Base-by-base conservation (phyloP, 768 basidiomycete genomes). In the Pisolithus tinctorius region DNA sequence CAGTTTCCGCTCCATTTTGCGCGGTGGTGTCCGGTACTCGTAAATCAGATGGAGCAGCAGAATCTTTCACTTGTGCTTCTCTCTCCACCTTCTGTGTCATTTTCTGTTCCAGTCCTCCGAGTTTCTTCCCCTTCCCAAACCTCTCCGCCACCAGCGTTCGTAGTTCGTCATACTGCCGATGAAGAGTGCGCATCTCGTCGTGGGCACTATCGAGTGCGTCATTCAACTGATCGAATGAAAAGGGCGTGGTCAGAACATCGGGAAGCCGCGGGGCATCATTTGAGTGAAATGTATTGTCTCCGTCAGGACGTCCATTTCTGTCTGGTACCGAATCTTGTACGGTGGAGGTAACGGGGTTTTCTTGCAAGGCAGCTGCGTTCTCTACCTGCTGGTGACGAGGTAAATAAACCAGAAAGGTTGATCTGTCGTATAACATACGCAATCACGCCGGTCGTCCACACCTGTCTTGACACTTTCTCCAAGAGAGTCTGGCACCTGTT, bases 171-270 rank as follows among this genome's bases (percentile, higher is more conserved):
- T 65, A 67, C 49, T 52, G 53, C 23, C 47, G 55, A 13, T 61
- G 65, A 26, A 67, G 65, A 9, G 57, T 39, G 4, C 23, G 37
- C 11, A 69, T 61, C 47, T 67, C 67, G 13, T 58, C 56, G 1
- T 56, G 58, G 1, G 63, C 65, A 42, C 38, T 51, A 11, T 51
- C 53, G 25, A 67, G 58, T 1, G 59, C 67, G 13, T 48, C 31
- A 14, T 65, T 63, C 51, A 67, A 9, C 5, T 67, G 52, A 8
- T 61, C 57, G 9, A 69, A 56, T 4, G 59, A 62, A 44, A 69
- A 55, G 0, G 55, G 59, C 11, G 25, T 49, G 10, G 27, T 48
- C 25, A 55, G 30, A 31, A 36, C 20, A 36, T 36, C 20, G 31
- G 11, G 30, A 6, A 17, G 17, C 9, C 3, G 34, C 20, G 45